phyloP scores from a whole-genome alignment of 2,329 filamentous ascomycete species.

The Mycosphaerella sp. region DNA sequence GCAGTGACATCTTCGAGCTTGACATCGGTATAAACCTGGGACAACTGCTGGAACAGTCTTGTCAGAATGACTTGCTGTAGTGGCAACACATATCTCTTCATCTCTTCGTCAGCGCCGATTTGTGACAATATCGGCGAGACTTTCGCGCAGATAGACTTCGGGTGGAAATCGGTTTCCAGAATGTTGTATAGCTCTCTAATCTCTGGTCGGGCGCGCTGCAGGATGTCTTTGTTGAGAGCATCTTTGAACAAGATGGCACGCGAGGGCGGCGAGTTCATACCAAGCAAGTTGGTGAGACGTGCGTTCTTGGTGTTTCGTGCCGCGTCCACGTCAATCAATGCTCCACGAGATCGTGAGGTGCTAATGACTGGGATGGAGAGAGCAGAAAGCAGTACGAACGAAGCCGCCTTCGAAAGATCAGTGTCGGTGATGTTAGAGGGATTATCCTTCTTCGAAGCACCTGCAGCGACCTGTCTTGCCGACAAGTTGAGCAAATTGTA shows the following conservation, averaged over 20 bases:
- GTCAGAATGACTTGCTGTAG: constrained; percentile 98
- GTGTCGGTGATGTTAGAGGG: constrained; percentile 74
- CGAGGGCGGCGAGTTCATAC: constrained; percentile 84
- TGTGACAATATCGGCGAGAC: constrained; percentile 92
- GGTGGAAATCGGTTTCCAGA: constrained; percentile 97
- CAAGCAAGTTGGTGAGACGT: constrained; percentile 88
- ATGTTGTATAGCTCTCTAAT: constrained; percentile 98
- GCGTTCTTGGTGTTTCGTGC: constrained; percentile 99
- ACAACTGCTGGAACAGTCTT: constrained; percentile 96
- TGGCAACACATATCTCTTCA: constrained; percentile 94
- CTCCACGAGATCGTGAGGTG: constrained; percentile 90
- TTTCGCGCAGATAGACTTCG: constrained; percentile 97
- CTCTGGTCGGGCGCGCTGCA: constrained; percentile 87
- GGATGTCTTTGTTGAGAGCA: constrained; percentile 86
- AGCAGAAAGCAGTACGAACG: constrained; percentile 89
- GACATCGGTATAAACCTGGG: constrained; percentile 97
- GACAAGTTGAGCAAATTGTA: constrained; percentile 95
- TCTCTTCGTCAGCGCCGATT: constrained; percentile 88
- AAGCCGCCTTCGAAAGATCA: constrained; percentile 89
- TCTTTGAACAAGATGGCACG: constrained; percentile 91
- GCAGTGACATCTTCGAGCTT: constrained; percentile 89
- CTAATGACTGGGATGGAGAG: constrained; percentile 99
- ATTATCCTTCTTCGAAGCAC: constrained; percentile 89
- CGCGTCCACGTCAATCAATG: constrained; percentile 94
- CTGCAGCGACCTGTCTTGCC: constrained; percentile 70